A percentile compares a stretch with the other conserved stretches of the same genome.
phyloP scores from a whole-genome alignment of 1,284 basidiomycete genomes.

The Fomitopsis betulina region DNA sequence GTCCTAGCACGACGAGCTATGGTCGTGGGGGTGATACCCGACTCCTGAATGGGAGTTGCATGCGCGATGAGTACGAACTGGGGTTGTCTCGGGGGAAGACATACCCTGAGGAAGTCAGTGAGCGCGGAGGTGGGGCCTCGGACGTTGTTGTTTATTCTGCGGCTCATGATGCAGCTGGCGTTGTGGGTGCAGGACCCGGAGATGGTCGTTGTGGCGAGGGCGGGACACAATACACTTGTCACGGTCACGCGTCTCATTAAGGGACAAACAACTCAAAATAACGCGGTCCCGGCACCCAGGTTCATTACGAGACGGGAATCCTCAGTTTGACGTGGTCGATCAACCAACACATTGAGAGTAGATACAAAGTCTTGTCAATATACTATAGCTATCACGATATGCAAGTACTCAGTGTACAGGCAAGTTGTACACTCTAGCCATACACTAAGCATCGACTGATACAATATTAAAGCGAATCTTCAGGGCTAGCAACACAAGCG shows the following conservation, averaged over 20 bases:
- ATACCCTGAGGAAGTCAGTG: constrained; percentile 85
- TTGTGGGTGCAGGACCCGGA: no score
- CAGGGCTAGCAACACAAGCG: neutral
- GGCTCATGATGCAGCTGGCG: constrained; percentile 23
- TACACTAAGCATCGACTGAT: constrained; percentile 1
- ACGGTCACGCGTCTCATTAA: constrained; percentile 19
- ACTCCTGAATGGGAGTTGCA: constrained; percentile 56
- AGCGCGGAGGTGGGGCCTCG: constrained; percentile 89
- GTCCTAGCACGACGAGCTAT: constrained; percentile 56
- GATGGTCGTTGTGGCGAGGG: no score
- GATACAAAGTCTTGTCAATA: neutral
- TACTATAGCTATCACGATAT: neutral
- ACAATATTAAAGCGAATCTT: constrained; percentile 1
- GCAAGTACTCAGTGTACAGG: constrained; percentile 2
- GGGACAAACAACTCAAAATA: constrained; percentile 12
- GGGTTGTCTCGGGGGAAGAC: constrained; percentile 20
- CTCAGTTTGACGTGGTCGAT: no score
- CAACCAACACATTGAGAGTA: neutral
- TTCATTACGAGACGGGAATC: no score
- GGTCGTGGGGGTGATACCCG: constrained; percentile 72
- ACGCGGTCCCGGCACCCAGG: constrained; percentile 9
- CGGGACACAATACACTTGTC: neutral
- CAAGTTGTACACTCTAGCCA: constrained; percentile 1
- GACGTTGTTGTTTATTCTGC: constrained; percentile 52
- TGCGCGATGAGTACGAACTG: no score